Evolutionary conservation across 1,284 basidiomycete genomes (phyloP).

Genomic region (Leucoagaricus sp.): DNA sequence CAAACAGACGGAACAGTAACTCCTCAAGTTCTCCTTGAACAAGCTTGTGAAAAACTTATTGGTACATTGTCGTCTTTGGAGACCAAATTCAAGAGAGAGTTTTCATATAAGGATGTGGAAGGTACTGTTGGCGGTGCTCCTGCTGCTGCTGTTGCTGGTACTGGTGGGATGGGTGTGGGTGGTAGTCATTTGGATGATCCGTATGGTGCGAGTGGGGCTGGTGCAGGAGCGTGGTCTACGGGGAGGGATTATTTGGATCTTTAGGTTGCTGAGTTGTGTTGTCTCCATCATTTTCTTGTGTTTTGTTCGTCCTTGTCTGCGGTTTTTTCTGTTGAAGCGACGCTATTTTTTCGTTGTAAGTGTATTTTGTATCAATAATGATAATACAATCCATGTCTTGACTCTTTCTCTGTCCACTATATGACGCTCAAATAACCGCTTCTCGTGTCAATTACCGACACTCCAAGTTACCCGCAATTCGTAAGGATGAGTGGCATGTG

Average conservation of each 20-base stretch:
- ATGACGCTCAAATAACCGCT: too few relatives aligned
- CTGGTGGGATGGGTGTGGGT: background rate
- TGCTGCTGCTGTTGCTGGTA: background rate
- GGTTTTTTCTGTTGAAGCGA: too few relatives aligned
- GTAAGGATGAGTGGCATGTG: too few relatives aligned
- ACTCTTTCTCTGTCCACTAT: too few relatives aligned
- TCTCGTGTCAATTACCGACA: too few relatives aligned
- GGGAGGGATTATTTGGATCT: constrained; percentile 73
- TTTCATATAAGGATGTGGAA: constrained; percentile 71
- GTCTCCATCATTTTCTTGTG: background rate
- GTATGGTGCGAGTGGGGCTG: constrained; percentile 47
- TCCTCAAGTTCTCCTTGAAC: constrained; percentile 83
- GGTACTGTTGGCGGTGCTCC: constrained; percentile 34
- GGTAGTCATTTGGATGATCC: constrained; percentile 49
- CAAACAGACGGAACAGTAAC: constrained; percentile 91
- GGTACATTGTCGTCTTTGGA: constrained; percentile 70
- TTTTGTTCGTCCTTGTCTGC: background rate
- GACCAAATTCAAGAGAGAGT: constrained; percentile 76
- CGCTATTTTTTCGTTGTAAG: too few relatives aligned
- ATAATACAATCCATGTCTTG: too few relatives aligned
- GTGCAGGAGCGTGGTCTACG: constrained; percentile 42
- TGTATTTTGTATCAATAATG: too few relatives aligned
- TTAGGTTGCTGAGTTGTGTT: constrained; percentile 28
- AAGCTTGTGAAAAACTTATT: constrained; percentile 85
- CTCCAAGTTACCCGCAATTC: too few relatives aligned